phyloP scores from a whole-genome alignment of 345 rosid genomes.

The Geranium brycei region DNA sequence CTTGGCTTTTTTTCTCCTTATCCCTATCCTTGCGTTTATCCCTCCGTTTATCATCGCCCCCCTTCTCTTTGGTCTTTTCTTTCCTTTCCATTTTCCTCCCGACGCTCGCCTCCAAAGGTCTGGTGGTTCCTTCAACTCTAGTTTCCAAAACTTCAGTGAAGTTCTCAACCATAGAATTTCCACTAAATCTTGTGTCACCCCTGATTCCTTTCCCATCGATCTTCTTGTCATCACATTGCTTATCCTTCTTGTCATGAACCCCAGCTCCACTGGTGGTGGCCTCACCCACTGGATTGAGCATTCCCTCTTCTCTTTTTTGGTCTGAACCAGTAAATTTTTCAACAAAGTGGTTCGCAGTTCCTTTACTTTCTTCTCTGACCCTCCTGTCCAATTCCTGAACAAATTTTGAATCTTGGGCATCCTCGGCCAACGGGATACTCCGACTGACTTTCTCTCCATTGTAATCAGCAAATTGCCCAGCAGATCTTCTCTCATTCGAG shows the following conservation, averaged over 20 bases:
- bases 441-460: slow-evolving; percentile 19
- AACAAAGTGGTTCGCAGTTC: slow-evolving; percentile 14
- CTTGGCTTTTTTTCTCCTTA: not conserved
- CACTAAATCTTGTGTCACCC: slow-evolving; percentile 18
- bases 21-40: slow-evolving; percentile 14
- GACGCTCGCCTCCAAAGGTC: slow-evolving; percentile 15
- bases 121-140: slow-evolving; percentile 17
- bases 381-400: slow-evolving; percentile 30
- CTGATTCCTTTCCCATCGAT: slow-evolving; percentile 16
- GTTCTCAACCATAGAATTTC: slow-evolving; percentile 16
- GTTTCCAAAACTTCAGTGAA: slow-evolving; percentile 18
- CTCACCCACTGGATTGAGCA: slow-evolving; percentile 13
- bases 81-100: slow-evolving; percentile 20
- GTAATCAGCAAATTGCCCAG: slow-evolving; percentile 15
- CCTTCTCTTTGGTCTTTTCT: slow-evolving; percentile 24
- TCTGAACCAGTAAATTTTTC: slow-evolving; percentile 20
- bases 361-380: slow-evolving; percentile 24
- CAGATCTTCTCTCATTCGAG: slow-evolving; percentile 20
- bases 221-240: slow-evolving; percentile 22
- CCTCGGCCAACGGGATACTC: slow-evolving; percentile 14
- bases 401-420: slow-evolving; percentile 19
- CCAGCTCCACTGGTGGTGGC: slow-evolving; percentile 15
- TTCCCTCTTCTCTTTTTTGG: slow-evolving; percentile 22
- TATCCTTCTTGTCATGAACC: slow-evolving; percentile 21
- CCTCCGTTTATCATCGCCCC: slow-evolving; percentile 16